Percentiles rank a stretch among this genome's conserved stretches.
phyloP scores from a whole-genome alignment of 2,329 filamentous ascomycete genomes.

The Thelonectria olida region DNA sequence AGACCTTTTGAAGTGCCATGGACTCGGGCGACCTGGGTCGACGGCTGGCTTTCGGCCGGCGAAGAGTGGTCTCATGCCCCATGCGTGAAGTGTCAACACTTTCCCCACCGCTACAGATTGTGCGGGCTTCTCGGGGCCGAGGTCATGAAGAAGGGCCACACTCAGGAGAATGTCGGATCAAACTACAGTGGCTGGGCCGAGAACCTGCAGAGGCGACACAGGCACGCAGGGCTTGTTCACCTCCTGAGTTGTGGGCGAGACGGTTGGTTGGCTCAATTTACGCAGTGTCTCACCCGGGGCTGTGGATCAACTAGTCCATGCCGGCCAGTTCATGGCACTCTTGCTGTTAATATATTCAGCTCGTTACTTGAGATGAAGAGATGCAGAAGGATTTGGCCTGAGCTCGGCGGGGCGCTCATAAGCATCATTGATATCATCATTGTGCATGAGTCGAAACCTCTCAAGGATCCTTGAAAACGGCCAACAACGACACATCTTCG shows the following conservation, averaged over 20 bases:
- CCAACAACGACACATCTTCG: conserved; percentile 1
- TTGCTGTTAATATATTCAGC: conserved; percentile 4
- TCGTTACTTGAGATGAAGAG: background rate
- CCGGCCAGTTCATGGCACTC: background rate
- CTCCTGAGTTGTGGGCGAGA: too few species aligned
- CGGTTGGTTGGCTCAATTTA: background rate
- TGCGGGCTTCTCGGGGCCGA: background rate
- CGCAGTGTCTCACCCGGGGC: conserved; percentile 8
- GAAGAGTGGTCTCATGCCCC: background rate
- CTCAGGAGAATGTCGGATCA: too few species aligned
- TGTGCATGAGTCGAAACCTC: conserved; percentile 4
- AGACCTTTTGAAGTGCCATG: background rate
- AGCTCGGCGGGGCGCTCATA: background rate
- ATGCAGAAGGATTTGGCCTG: background rate
- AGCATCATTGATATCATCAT: background rate
- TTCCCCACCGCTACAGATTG: background rate
- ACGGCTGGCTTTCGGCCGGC: background rate
- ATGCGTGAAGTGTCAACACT: background rate
- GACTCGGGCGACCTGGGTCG: background rate
- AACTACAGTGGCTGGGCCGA: background rate
- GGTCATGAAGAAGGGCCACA: background rate
- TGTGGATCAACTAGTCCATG: conserved; percentile 3
- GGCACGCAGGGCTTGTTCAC: background rate
- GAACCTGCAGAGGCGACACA: background rate
- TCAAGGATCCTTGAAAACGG: background rate